Evolutionary conservation across 345 rosid genomes (phyloP).

Genomic region (Pugionium dolabratum): DNA sequence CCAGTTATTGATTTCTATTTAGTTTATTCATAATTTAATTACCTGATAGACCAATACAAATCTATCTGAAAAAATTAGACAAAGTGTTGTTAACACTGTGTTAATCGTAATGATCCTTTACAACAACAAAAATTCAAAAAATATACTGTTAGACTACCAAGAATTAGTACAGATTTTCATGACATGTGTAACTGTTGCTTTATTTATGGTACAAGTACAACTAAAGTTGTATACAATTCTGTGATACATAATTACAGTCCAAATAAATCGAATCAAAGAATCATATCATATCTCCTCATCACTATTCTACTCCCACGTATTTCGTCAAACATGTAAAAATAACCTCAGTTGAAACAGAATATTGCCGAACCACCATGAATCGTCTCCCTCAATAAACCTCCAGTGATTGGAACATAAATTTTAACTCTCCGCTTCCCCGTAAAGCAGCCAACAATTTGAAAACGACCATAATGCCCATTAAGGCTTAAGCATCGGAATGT

Average conservation of each 20-base stretch:
- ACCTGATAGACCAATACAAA: too few relatives aligned
- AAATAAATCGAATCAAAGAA: conserved; percentile 41
- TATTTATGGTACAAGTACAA: conserved; percentile 28
- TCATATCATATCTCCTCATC: conserved; percentile 25
- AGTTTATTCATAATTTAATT: too few relatives aligned
- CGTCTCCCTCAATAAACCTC: conserved; percentile 13
- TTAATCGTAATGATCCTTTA: too few relatives aligned
- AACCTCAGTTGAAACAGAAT: conserved; percentile 30
- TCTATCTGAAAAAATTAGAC: too few relatives aligned
- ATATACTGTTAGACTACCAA: not conserved
- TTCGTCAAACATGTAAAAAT: conserved; percentile 18
- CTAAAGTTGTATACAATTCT: conserved; percentile 33
- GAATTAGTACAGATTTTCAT: too few relatives aligned
- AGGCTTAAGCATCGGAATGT: conserved; percentile 10
- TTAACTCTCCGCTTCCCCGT: too few relatives aligned
- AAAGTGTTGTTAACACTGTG: too few relatives aligned
- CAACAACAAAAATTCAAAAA: too few relatives aligned
- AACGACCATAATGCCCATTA: not conserved
- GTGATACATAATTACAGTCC: conserved; percentile 35
- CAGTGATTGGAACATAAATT: not conserved
- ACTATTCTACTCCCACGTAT: conserved; percentile 35
- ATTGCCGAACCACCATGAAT: conserved; percentile 25
- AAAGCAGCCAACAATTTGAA: too few relatives aligned
- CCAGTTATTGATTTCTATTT: too few relatives aligned
- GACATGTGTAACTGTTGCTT: conserved; percentile 17